Evolutionary conservation across 164 flowering plant species (phyloP), one percentile per base, ranked within the genome.

Genomic region (Warburgia ugandensis): DNA sequence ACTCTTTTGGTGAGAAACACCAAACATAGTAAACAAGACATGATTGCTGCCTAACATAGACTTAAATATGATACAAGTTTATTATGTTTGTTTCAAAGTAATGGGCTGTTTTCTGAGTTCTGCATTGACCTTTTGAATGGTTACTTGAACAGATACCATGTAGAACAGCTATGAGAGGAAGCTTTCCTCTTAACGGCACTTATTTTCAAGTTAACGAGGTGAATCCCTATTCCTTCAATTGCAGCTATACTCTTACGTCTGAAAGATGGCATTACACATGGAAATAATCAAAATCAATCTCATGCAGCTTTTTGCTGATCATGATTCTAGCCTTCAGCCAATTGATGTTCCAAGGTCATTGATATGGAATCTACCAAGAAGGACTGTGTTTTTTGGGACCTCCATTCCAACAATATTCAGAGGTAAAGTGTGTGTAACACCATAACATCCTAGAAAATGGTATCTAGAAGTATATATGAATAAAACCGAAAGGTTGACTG

Each of bases 181-280:
- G 90, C 55, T 87, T 87, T 68, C 96, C 96, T n/a, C 83, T 94
- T 6, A 94, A 94, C 66, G 99, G 97, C 27, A 94, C 99, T 33
- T 94, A 94, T 48, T 94, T 94, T 51, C 99, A 94, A 74, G 95
- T 86, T 29, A 94, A 94, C 32, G 99, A 94, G 99, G 99, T 94
- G 64, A 56, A 17, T 19, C 14, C 22, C 16, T 37, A 5, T 13
- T 37, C 14, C 10, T 37, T 25, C 7, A 45, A 12, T 1, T 5
- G 20, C 7, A 10, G 19, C 42, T n/a, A 3, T 38, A 14, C 19
- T 8, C n/a, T 21, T 38, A 38, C 20, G n/a, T n/a, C 19, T 38
- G 17, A 12, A 37, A 37, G 12, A 6, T n/a, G 1, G 16, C 19
- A 13, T 26, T 7, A 20, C 29, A 46, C 33, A 12, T 4, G 19